A percentile compares a stretch with the other conserved stretches of the same genome.
phyloP scores from a whole-genome alignment of 176 grass and related monocot species.

The Bromus sterilis region DNA sequence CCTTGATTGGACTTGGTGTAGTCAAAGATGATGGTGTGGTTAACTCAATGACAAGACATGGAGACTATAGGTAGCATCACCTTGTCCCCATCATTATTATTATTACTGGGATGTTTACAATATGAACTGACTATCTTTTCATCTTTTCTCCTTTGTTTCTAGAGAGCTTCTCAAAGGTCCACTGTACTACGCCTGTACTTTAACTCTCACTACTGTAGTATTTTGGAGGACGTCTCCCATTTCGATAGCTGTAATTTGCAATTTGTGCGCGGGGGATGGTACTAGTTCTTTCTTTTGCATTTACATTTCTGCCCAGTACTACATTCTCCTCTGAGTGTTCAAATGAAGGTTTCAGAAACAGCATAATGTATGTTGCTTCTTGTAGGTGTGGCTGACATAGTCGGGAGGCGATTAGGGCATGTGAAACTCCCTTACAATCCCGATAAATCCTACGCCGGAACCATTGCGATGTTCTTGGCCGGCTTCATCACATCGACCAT shows the following conservation, averaged over 20 bases:
- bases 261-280: slow-evolving; percentile 84
- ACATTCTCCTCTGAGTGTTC: neutral
- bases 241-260: slow-evolving; percentile 71
- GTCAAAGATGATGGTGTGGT: slow-evolving; percentile 74
- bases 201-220: slow-evolving; percentile 52
- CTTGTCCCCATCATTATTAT: neutral
- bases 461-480: slow-evolving; percentile 45
- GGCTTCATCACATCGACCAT: slow-evolving; percentile 58
- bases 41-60: slow-evolving; percentile 82
- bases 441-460: slow-evolving; percentile 71
- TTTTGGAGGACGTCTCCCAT: slow-evolving; percentile 84
- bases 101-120: neutral
- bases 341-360: neutral
- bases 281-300: neutral
- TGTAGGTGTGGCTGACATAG: slow-evolving; percentile 84
- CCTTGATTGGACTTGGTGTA: slow-evolving; percentile 60
- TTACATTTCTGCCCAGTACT: neutral
- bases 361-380: neutral
- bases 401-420: slow-evolving; percentile 54
- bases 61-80: slow-evolving; percentile 41
- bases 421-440: slow-evolving; percentile 68
- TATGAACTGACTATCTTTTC: neutral
- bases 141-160: neutral
- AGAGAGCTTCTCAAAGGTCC: slow-evolving; percentile 91
- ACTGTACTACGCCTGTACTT: slow-evolving; percentile 68